Base-by-base conservation (phyloP, 306 rosid genomes). In the Prunus fruticosa region DNA sequence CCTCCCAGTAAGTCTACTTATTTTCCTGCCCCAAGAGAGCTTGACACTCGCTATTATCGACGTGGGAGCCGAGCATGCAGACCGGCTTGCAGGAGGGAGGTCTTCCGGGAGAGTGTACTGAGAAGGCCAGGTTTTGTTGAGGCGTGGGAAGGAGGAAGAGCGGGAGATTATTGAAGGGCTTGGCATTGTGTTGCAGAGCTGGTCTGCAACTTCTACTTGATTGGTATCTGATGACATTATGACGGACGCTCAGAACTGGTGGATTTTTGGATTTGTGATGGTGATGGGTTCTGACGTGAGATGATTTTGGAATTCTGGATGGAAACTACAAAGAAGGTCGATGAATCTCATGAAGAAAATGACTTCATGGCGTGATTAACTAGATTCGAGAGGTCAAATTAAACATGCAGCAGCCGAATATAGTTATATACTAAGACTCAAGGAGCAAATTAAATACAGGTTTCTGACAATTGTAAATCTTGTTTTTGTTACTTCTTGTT, bases 141-240 rank as follows among this genome's bases (percentile, higher is more conserved):
- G 67, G 3, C 4, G 76, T 18, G 67, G 57, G 50, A 41, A 2
- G 9, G 65, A 54, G 6, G 25, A 41, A 72, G 67, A 57, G 49
- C 7, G 67, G 30, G 68, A 30, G 67, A 58, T 18, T 4, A 64
- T 32, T 23, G 76, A 43, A 60, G 76, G 76, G 56, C 56, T 47
- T 73, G 60, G 32, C 77, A 73, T 73, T 73, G 69, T 38, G 32
- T 27, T 7, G 68, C 67, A 57, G 54, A 57, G 53, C 38, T 5
- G 41, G 41, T 43, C 76, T 73, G 76, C 67, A 60, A 57, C 45
- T 73, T 58, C 67, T 34, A 20, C 2, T 13, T 4, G 53, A 16
- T 16, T 16, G 11, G 56, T 9, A 5, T 20, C 11, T 20, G 41
- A 6, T 9, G 18, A 3, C 23, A 60, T 22, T 58, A 41, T 23